These are phyloP conservation scores for Penicillium sp. DNA, from an alignment of 2,329 filamentous ascomycete species.

Conservation along the genomic window DNA sequence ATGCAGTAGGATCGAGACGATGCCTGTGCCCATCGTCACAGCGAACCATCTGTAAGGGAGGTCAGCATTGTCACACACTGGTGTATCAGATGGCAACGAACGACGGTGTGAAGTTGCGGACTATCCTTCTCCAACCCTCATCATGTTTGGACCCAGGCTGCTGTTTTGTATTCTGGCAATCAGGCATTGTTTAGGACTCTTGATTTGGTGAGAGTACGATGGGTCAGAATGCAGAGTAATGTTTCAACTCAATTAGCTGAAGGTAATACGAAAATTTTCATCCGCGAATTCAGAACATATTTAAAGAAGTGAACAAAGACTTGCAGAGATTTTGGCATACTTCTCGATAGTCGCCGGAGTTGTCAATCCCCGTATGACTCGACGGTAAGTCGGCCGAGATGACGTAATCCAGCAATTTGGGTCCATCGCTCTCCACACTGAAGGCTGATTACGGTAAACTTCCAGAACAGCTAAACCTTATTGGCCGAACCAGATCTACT, in stretches of 20 bases:
- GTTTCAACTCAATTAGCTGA: background rate
- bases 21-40: constrained; percentile 45
- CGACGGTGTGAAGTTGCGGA: constrained; percentile 48
- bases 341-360: too few relatives aligned
- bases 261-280: background rate
- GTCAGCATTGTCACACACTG: background rate
- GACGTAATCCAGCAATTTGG: background rate
- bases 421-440: background rate
- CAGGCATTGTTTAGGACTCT: background rate
- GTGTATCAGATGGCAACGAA: constrained; percentile 19
- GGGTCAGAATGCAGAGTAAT: background rate
- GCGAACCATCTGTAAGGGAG: constrained; percentile 39
- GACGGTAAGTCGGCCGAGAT: background rate
- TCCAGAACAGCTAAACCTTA: background rate
- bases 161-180: background rate
- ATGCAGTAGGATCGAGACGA: constrained; percentile 42
- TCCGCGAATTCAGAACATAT: too few relatives aligned
- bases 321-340: background rate
- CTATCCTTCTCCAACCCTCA: constrained; percentile 37
- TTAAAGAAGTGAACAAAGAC: background rate
- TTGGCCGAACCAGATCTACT: background rate
- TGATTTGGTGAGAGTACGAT: background rate
- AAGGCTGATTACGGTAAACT: background rate
- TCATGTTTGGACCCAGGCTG: constrained; percentile 34
- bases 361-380: background rate